phyloP scores from a whole-genome alignment of 805 yeast genomes.

The Metschnikowia picachoensis region DNA sequence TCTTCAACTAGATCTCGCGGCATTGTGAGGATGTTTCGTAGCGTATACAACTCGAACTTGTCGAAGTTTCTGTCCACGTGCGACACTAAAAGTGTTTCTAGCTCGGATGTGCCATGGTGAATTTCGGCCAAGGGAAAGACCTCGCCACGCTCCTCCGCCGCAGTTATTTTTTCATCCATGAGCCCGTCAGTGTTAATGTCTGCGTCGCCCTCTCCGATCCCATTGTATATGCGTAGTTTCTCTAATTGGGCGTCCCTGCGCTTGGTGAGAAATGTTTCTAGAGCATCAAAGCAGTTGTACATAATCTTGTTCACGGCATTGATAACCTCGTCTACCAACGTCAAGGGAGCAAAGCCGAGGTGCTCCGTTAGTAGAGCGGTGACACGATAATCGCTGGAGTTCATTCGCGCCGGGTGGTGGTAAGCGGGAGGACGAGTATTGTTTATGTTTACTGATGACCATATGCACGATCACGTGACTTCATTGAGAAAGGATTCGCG shows the following conservation, averaged over 20 bases:
- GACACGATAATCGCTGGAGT: conserved; percentile 26
- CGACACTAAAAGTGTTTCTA: conserved; percentile 72
- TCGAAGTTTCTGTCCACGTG: conserved; percentile 81
- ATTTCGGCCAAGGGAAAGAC: conserved; percentile 46
- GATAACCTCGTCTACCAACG: conserved; percentile 80
- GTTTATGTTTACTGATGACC: conserved; percentile 5
- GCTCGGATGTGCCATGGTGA: conserved; percentile 71
- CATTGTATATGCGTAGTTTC: conserved; percentile 16
- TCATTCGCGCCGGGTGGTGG: conserved; percentile 10
- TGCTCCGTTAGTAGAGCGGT: conserved; percentile 70
- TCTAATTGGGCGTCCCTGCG: conserved; percentile 16
- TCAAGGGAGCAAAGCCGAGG: conserved; percentile 77
- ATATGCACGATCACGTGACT: conserved; percentile 1
- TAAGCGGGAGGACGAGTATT: background rate
- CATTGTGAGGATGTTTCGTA: conserved; percentile 69
- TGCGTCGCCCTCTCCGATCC: conserved; percentile 13
- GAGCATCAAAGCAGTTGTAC: conserved; percentile 76
- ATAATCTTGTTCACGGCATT: conserved; percentile 81
- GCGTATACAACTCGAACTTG: conserved; percentile 74
- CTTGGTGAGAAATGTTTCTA: conserved; percentile 57
- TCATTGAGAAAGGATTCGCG: too few species aligned
- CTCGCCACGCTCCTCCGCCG: conserved; percentile 5
- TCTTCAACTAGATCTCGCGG: conserved; percentile 60
- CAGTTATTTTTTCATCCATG: conserved; percentile 5
- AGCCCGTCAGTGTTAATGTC: conserved; percentile 1